These are phyloP conservation scores for Exsudoporus frostii DNA, from an alignment of 768 basidiomycete genomes.

Conservation along the genomic window DNA sequence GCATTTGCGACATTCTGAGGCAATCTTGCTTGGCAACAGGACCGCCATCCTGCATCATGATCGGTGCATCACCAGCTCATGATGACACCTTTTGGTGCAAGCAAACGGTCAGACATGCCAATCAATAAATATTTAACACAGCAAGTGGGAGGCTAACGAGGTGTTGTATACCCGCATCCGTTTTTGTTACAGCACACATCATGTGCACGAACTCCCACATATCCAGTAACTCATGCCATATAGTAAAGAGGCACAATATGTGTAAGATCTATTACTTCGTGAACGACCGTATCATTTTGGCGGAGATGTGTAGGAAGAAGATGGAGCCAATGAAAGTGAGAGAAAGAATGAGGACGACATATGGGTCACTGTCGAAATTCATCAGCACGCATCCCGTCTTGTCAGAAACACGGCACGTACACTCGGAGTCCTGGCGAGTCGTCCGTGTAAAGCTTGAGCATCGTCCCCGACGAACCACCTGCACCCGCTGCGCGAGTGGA, in stretches of 20 bases:
- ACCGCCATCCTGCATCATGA: too few relatives aligned
- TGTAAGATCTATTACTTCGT: slow-evolving; percentile 55
- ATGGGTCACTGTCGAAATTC: slow-evolving; percentile 69
- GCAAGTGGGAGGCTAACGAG: neutral
- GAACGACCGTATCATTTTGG: slow-evolving; percentile 89
- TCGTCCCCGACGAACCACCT: slow-evolving; percentile 95
- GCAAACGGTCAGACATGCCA: too few relatives aligned
- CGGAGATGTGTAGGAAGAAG: slow-evolving; percentile 97
- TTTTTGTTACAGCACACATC: neutral
- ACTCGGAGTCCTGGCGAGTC: slow-evolving; percentile 96
- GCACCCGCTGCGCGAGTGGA: slow-evolving; percentile 89
- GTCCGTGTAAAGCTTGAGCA: slow-evolving; percentile 98
- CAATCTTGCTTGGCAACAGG: neutral
- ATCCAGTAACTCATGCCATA: neutral
- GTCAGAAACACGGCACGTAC: slow-evolving; percentile 55
- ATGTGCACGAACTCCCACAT: neutral
- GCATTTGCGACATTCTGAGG: neutral
- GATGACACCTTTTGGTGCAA: neutral
- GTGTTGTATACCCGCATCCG: neutral
- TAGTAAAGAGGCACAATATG: neutral
- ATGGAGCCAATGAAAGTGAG: slow-evolving; percentile 97
- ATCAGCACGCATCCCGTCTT: slow-evolving; percentile 3
- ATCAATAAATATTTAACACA: neutral
- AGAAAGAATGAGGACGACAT: slow-evolving; percentile 93
- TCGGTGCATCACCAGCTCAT: too few relatives aligned